phyloP scores from a whole-genome alignment of 2,329 filamentous ascomycete genomes.

The Talaromyces piceae region DNA sequence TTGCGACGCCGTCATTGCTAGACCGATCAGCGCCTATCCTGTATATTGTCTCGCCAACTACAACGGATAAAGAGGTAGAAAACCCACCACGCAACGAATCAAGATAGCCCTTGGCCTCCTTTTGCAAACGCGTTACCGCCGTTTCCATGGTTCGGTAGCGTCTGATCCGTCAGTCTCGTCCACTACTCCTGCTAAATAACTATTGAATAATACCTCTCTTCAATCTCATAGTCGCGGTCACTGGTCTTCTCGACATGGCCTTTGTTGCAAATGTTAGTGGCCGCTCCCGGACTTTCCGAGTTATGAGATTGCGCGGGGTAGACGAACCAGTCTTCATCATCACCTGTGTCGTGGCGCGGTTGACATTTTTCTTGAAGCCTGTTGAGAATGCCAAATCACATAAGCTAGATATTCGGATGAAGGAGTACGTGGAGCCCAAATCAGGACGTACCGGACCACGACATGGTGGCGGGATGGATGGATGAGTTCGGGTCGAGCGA shows the following conservation, averaged over 20 bases:
- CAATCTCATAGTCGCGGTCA: conserved; percentile 97
- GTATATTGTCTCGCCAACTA: too few relatives aligned
- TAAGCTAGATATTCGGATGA: not conserved
- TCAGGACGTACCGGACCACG: conserved; percentile 56
- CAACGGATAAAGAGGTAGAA: too few relatives aligned
- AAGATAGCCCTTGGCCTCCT: conserved; percentile 95
- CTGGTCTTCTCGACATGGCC: conserved; percentile 98
- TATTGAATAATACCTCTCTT: conserved; percentile 59
- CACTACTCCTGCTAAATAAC: not conserved
- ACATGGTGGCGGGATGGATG: conserved; percentile 51
- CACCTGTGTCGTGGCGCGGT: conserved; percentile 96
- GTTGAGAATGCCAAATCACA: conserved; percentile 9
- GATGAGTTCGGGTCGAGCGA: too few relatives aligned
- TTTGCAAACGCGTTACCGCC: conserved; percentile 83
- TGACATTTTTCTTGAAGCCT: conserved; percentile 95
- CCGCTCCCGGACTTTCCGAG: too few relatives aligned
- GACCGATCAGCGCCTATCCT: not conserved
- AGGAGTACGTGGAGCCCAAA: not conserved
- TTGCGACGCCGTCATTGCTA: conserved; percentile 97
- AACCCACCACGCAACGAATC: conserved; percentile 80
- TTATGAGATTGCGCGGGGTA: too few relatives aligned
- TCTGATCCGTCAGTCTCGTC: conserved; percentile 47
- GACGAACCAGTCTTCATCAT: conserved; percentile 94
- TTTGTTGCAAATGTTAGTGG: not conserved
- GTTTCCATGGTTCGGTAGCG: conserved; percentile 97